A percentile compares a stretch with the other conserved stretches of the same genome.
phyloP scores from a whole-genome alignment of 2,329 filamentous ascomycete genomes.

The Macrophomina pseudophaseolina region DNA sequence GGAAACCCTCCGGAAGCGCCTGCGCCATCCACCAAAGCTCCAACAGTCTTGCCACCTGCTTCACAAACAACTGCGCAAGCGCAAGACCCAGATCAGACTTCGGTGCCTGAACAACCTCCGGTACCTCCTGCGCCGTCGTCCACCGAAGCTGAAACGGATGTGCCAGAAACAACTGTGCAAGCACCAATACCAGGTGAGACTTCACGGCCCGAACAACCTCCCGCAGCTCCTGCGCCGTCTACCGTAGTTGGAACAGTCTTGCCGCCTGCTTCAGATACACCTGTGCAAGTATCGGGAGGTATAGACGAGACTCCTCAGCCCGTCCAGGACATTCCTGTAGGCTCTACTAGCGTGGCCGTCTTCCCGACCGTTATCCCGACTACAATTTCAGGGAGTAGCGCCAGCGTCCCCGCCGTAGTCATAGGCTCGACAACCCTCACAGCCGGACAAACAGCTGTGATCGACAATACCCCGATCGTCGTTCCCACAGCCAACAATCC shows the following conservation, averaged over 20 bases:
- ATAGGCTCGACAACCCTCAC: background rate
- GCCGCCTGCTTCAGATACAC: background rate
- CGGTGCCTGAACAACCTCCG: background rate
- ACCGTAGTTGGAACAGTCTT: background rate
- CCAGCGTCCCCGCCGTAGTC: background rate
- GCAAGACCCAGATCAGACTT: background rate
- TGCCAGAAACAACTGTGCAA: background rate
- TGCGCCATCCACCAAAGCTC: background rate
- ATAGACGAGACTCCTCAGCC: background rate
- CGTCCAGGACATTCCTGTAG: background rate
- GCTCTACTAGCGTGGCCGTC: background rate
- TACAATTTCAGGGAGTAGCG: background rate
- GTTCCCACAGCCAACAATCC: background rate
- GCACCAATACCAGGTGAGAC: background rate
- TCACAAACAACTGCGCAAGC: background rate
- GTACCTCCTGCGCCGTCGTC: background rate
- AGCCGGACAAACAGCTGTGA: background rate
- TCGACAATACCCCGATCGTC: background rate
- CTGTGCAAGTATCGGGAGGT: background rate
- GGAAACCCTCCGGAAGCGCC: background rate
- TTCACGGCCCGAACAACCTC: background rate
- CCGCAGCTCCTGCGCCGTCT: background rate
- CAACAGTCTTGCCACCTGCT: background rate
- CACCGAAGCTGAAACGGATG: no score
- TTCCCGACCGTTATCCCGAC: background rate